These are phyloP conservation scores for Phlebopus sp. DNA, from an alignment of 1,284 basidiomycete genomes.

Conservation along the genomic window DNA sequence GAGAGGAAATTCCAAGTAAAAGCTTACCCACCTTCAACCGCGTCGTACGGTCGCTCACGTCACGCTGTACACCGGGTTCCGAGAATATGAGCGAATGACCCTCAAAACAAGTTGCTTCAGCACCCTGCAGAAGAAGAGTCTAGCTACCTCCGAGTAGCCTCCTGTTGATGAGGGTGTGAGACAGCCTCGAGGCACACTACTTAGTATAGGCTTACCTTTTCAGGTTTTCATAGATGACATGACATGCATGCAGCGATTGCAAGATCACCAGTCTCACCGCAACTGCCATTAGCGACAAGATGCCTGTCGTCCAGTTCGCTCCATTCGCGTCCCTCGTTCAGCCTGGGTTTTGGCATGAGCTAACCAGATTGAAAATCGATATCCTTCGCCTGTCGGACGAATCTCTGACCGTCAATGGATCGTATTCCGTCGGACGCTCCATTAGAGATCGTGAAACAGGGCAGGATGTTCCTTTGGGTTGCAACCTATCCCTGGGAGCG, in stretches of 20 bases:
- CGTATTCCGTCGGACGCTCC: conserved; percentile 70
- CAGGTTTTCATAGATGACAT: conserved; percentile 8
- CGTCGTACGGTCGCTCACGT: too few relatives aligned
- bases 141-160: too few relatives aligned
- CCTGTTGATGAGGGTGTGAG: background rate
- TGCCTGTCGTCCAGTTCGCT: conserved; percentile 79
- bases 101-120: too few relatives aligned
- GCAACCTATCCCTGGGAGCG: conserved; percentile 55
- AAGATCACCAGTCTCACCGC: background rate
- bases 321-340: conserved; percentile 86
- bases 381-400: conserved; percentile 83
- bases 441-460: conserved; percentile 76
- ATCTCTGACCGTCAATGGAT: conserved; percentile 60
- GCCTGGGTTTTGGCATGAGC: conserved; percentile 91
- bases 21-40: too few relatives aligned
- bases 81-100: too few relatives aligned
- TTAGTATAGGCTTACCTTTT: conserved; percentile 8
- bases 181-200: background rate
- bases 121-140: too few relatives aligned
- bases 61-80: too few relatives aligned
- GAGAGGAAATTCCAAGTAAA: too few relatives aligned
- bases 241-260: background rate
- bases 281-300: conserved; percentile 17
- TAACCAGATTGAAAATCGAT: conserved; percentile 89
- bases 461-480: conserved; percentile 58